phyloP scores from a whole-genome alignment of 2,329 filamentous ascomycete genomes.

The Zasmidium angulare region DNA sequence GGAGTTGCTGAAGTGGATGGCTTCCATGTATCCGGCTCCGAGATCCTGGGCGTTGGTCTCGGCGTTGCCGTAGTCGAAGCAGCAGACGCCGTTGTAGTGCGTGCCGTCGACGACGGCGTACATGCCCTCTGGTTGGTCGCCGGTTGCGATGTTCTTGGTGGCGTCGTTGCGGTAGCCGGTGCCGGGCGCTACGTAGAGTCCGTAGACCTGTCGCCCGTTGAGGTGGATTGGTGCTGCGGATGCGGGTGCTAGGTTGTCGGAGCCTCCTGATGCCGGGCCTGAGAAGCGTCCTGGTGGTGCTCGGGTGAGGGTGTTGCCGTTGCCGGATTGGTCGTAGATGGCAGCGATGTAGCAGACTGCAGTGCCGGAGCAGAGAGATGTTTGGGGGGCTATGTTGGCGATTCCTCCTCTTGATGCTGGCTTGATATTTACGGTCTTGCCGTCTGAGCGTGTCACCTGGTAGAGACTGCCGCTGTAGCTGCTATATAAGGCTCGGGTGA shows the following conservation, averaged over 20 bases:
- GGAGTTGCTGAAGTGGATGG: conserved; percentile 51
- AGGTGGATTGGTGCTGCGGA: conserved; percentile 57
- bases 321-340: neutral
- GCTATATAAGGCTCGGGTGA: conserved; percentile 61
- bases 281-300: conserved; percentile 51
- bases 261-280: conserved; percentile 54
- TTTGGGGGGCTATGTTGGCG: conserved; percentile 34
- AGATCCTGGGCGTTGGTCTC: conserved; percentile 43
- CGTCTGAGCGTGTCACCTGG: neutral
- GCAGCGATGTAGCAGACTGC: conserved; percentile 57
- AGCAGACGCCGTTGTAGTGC: conserved; percentile 59
- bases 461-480: conserved; percentile 34
- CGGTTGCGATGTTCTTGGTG: conserved; percentile 52
- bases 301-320: neutral
- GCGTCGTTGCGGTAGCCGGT: conserved; percentile 63
- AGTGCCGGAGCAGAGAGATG: conserved; percentile 59
- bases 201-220: conserved; percentile 59
- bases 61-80: conserved; percentile 43
- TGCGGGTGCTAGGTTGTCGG: neutral
- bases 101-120: conserved; percentile 61
- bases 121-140: conserved; percentile 58
- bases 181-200: conserved; percentile 61
- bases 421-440: neutral
- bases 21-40: conserved; percentile 66
- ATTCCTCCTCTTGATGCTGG: neutral